Base-by-base conservation (phyloP, 2,329 filamentous ascomycete species). In the Plectosphaerella plurivora region DNA sequence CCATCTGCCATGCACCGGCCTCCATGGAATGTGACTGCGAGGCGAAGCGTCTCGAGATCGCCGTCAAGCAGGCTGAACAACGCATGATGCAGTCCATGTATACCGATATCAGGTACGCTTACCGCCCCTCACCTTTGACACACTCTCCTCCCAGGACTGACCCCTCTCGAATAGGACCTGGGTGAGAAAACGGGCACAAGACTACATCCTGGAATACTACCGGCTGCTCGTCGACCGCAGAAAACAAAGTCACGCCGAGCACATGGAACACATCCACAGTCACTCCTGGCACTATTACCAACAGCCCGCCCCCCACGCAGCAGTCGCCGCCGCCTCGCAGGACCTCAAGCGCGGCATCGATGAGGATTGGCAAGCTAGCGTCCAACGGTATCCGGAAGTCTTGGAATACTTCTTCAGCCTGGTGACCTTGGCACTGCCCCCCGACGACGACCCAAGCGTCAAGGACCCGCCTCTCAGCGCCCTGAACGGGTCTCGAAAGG, bases 311-410 rank as follows among this genome's bases (percentile, higher is more conserved):
- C 80, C 86, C 55, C 83, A 81, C 24, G 76, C 70, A 57, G 79
- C 90, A 63, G 79, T 91, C 50, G 73, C 78, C 39, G 77, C 81
- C 52, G 87, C 86, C 22, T 81, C 90, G 62, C 76, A 76, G 15
- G 76, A 79, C 47, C 75, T 90, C 55, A 89, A 90, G 69, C 79
- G 82, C 48, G 87, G 87, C 55, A 87, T 91, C 61, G 87, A 91
- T 61, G 84, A 88, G 56, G 88, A 91, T 70, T 93, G 88, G 88
- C 81, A 86, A 61, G 77, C 81, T 28, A 87, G 84, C 47, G 88
- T 91, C 39, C 81, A 89, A 61, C 79, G 84, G 51, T 93, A 92
- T 61, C 89, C 88, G 5, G 87, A 91, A 64, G 84, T 92, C n/a
- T 74, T 93, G 51, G 86, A 91, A 68, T 91, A 92, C 68, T 92